Conservation (phyloP, 2,329 filamentous ascomycete genomes). For the Cladophialophora carrionii region DNA sequence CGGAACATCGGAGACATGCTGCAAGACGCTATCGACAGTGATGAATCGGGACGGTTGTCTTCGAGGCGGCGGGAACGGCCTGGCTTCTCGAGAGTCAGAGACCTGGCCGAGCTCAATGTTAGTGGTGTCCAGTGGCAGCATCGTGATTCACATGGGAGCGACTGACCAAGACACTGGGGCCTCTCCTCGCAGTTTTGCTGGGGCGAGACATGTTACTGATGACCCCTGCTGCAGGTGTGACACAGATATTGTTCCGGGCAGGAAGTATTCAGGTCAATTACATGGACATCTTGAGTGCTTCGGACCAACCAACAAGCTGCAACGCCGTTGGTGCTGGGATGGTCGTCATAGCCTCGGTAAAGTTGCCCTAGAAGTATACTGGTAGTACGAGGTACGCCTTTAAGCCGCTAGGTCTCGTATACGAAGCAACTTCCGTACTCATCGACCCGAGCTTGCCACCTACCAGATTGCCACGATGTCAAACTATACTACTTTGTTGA, state of each 20-base stretch:
- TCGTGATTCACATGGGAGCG: neutral
- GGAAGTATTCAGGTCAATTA: neutral
- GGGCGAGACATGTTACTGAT: constrained; percentile 25
- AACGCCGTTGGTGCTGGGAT: neutral
- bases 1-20: constrained; percentile 91
- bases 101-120: constrained; percentile 30
- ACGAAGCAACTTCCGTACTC: no score
- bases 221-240: neutral
- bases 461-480: neutral
- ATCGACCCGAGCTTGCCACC: no score
- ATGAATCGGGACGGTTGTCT: constrained; percentile 70
- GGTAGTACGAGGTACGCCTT: neutral
- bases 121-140: constrained; percentile 31
- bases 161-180: constrained; percentile 63
- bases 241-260: neutral
- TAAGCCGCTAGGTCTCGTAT: no score
- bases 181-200: constrained; percentile 52
- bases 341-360: neutral
- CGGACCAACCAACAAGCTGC: neutral
- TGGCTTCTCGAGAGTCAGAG: constrained; percentile 35
- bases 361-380: neutral
- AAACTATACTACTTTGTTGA: neutral
- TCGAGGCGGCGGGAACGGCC: constrained; percentile 39
- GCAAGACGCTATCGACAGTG: constrained; percentile 89
- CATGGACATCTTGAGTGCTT: neutral